Evolutionary conservation across 768 basidiomycete genomes (phyloP).

Genomic region (Cystofilobasidium macerans): DNA sequence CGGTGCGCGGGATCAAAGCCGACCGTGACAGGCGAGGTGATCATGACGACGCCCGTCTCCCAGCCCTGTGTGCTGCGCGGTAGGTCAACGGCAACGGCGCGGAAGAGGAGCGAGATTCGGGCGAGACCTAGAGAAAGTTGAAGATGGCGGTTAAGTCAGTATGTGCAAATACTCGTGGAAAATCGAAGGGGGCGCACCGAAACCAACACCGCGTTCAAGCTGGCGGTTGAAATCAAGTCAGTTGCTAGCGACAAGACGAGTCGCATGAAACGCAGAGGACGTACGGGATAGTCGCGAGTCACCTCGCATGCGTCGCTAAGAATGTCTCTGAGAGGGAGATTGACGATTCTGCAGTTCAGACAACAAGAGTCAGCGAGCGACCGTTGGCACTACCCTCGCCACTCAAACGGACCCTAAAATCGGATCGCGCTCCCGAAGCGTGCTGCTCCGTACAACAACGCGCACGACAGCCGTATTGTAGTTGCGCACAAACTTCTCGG

Average conservation of each 20-base stretch:
- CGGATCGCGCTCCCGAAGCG: conserved; percentile 12
- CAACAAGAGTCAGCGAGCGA: background rate
- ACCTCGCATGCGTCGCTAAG: conserved; percentile 48
- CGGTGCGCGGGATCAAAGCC: conserved; percentile 30
- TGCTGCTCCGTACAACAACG: conserved; percentile 3
- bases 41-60: conserved; percentile 57
- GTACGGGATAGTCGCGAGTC: conserved; percentile 40
- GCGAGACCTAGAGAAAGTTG: too few species aligned
- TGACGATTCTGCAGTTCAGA: conserved; percentile 45
- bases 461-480: conserved; percentile 38
- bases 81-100: conserved; percentile 30
- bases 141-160: background rate
- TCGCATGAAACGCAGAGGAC: background rate
- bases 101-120: conserved; percentile 56
- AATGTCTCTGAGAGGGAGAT: conserved; percentile 45
- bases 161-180: conserved; percentile 41
- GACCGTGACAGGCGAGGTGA: conserved; percentile 35
- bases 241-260: background rate
- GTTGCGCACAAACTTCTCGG: conserved; percentile 57
- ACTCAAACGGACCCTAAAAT: conserved; percentile 39
- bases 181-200: conserved; percentile 56
- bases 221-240: background rate
- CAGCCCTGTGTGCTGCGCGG: conserved; percentile 35
- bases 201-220: conserved; percentile 58
- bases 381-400: background rate